Evolutionary conservation across 164 flowering plant genomes (phyloP).

Genomic region (Macadamia integrifolia): DNA sequence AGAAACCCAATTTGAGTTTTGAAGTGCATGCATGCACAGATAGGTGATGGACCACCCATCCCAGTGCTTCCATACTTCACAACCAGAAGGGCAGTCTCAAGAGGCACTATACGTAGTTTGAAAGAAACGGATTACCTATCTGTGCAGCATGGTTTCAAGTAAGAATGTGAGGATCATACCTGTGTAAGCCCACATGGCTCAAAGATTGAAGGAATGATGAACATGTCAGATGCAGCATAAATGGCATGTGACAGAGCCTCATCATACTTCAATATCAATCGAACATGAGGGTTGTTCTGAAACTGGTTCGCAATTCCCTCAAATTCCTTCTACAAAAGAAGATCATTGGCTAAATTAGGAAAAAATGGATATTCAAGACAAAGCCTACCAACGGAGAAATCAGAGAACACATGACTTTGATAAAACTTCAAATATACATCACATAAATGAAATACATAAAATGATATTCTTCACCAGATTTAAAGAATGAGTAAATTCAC

Average conservation of each 20-base stretch:
- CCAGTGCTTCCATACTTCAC: too few species aligned
- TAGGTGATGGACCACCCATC: neutral
- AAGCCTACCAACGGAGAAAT: too few species aligned
- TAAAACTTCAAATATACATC: too few species aligned
- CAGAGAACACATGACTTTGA: too few species aligned
- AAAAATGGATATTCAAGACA: too few species aligned
- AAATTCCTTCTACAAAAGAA: constrained; percentile 66
- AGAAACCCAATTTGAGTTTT: neutral
- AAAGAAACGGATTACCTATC: neutral
- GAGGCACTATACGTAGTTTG: neutral
- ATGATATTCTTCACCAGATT: too few species aligned
- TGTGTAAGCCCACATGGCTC: constrained; percentile 99
- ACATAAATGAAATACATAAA: too few species aligned
- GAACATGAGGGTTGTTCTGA: constrained; percentile 53
- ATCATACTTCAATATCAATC: constrained; percentile 83
- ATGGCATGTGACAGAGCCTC: constrained; percentile 80
- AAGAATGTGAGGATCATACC: constrained; percentile 32
- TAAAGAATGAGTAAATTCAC: too few species aligned
- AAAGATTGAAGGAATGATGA: constrained; percentile 89
- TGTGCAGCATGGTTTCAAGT: neutral
- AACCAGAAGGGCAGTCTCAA: neutral
- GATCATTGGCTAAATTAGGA: neutral
- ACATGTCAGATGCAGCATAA: constrained; percentile 91
- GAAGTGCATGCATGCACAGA: neutral
- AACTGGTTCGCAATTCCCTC: constrained; percentile 81